Conservation (phyloP, 2,329 filamentous ascomycete species). For the Plectosphaerella sp. region DNA sequence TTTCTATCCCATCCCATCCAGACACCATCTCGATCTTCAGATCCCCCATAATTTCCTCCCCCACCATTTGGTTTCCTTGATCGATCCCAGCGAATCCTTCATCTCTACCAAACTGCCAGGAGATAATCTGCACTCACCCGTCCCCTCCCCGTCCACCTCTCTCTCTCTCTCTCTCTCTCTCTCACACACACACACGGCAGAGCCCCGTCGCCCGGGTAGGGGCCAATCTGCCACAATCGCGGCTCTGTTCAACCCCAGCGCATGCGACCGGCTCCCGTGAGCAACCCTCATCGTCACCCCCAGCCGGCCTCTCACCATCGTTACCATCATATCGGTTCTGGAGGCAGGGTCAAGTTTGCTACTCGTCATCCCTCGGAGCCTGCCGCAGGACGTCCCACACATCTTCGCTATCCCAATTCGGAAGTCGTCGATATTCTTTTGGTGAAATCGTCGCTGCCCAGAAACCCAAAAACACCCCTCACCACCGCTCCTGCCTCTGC, state of each 20-base stretch:
- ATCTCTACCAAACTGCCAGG: background rate
- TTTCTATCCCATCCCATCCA: background rate
- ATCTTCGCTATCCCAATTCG: too few relatives aligned
- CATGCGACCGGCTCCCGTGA: background rate
- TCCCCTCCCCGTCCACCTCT: background rate
- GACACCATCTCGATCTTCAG: background rate
- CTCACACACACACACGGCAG: too few relatives aligned
- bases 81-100: background rate
- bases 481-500: background rate
- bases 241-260: constrained; percentile 2
- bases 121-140: background rate
- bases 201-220: background rate
- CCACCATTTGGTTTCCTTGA: background rate
- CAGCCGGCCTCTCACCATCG: background rate
- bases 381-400: background rate
- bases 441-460: background rate
- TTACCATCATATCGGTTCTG: background rate
- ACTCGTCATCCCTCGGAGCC: background rate
- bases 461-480: background rate
- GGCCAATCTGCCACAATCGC: background rate
- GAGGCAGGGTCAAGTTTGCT: background rate
- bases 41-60: background rate
- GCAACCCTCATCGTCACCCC: background rate
- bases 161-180: too few relatives aligned
- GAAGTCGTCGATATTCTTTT: background rate